These are phyloP conservation scores for Aspergillus steynii DNA, from an alignment of 495 filamentous ascomycete genomes.

Conservation along the genomic window DNA sequence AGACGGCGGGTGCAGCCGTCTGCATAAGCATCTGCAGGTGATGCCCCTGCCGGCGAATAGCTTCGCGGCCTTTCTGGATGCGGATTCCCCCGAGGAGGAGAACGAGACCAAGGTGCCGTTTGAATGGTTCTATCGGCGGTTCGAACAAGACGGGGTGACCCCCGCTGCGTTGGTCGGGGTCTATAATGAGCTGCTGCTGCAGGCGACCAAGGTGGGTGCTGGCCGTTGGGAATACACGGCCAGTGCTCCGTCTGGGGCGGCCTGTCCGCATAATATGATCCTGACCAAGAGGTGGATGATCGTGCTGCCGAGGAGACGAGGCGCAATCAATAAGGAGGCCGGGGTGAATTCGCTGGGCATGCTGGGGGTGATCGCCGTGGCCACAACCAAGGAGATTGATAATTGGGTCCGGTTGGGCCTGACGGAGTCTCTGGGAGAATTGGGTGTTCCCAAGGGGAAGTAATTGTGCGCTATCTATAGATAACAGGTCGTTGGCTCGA, in stretches of 20 bases:
- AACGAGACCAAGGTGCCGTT: constrained; percentile 6
- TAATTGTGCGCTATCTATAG: background rate
- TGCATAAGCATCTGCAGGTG: constrained; percentile 48
- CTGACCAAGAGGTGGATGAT: constrained; percentile 40
- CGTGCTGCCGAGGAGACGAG: constrained; percentile 34
- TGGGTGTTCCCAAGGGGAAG: constrained; percentile 19
- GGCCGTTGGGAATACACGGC: constrained; percentile 6
- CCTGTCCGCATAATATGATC: constrained; percentile 42
- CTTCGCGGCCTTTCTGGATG: constrained; percentile 20
- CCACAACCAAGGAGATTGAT: constrained; percentile 28
- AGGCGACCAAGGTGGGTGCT: constrained; percentile 21
- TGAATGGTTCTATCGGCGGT: constrained; percentile 12
- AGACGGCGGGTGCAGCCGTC: constrained; percentile 37
- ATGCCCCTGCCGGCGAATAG: constrained; percentile 25
- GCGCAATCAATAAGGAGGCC: constrained; percentile 21
- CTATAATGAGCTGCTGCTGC: constrained; percentile 27
- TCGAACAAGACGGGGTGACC: background rate
- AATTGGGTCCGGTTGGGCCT: constrained; percentile 31
- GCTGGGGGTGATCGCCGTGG: constrained; percentile 40
- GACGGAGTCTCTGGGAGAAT: constrained; percentile 20
- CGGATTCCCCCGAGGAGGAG: constrained; percentile 11
- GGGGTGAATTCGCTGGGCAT: constrained; percentile 40
- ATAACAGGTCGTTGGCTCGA: no score
- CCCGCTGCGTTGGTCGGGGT: constrained; percentile 10
- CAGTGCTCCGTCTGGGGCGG: constrained; percentile 2